Evolutionary conservation across 176 grass and related monocot genomes (phyloP), one percentile per base, ranked within the genome.

Genomic region (Urochloa ruziziensis): DNA sequence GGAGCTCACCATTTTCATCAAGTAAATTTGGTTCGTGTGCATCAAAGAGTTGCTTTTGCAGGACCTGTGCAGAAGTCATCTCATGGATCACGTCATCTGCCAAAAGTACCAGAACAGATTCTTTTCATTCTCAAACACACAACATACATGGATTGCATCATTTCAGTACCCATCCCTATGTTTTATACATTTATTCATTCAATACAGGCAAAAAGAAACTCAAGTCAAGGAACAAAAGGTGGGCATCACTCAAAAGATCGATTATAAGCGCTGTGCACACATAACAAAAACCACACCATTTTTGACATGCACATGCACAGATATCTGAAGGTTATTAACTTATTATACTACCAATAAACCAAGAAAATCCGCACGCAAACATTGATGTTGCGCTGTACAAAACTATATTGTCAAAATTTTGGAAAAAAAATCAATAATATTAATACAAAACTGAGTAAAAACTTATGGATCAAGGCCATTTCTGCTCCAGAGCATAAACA

Each of bases 21-120:
- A 99, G 89, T 83, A 99, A 92, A 84, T 96, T 99, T 64, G 89
- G 85, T 63, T 99, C 93, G 40, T 96, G 84, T 70, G 96, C 93
- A 85, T 89, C 79, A 57, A 92, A 77, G 40, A 94, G 86, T 77
- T 90, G 90, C 58, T 90, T 92, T 27, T 80, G 87, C 76, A 94
- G 73, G 63, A 70, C 82, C 39, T 86, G 87, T 77, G 90, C 79
- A 86, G 79, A 57, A 80, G 49, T 72, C 79, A 85, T 90, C 58
- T 92, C 87, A 78, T 73, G 46, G 23, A 54, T 86, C 40, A 82
- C 74, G 19, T 92, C 93, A 90, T 94, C 93, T 94, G 87, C 62
- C 7, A 86, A 86, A 75, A 34, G 30, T 80, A 15, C 62, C 15
- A n/a, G 54, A 12, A 16, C 36, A 59, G 3, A 57, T 42, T 48